Evolutionary conservation across 2,329 filamentous ascomycete species (phyloP), one percentile per base, ranked within the genome.

Genomic region (Ceratocystis ficicola): DNA sequence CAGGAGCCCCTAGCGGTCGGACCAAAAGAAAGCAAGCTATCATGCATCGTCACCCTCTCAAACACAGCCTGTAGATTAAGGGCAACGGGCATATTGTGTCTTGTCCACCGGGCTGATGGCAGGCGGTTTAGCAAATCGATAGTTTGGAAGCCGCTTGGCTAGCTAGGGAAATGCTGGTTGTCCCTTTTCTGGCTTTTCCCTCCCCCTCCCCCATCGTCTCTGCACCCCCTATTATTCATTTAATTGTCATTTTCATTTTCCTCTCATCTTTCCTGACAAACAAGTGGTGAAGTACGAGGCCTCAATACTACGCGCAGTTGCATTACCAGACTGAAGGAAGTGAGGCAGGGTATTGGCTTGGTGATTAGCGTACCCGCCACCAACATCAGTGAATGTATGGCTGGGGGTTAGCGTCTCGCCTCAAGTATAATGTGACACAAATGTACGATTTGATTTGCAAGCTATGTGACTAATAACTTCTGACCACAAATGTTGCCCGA

Each of bases 31-130:
- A 25, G 5, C 22, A 52, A 15, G 48, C 48, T 25, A 52, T 52
- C 46, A 62, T 62, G 60, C 60, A 46, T 22, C 36, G 25, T 36
- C 7, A 44, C 36, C 60, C 17, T 62, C 17, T 62, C 60, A 62
- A 62, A 62, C 60, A 46, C 12, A 25, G 17, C 7, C 10, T 15
- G 7, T 28, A 62, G 36, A 62, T 62, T 62, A 62, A 62, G 44
- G 60, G 60, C 36, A 25, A n/a, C 30, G 60, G 60, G 15, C 30
- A 52, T 52, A 28, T 28, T 52, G 48, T 25, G 22, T 52, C 22
- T 28, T 25, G 25, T 52, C 25, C 3, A 52, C 48, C 25, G 48
- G 20, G 22, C 4, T 52, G 48, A 12, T 28, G 15, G 3, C 48
- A 52, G 48, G 5, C 15, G 6, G 48, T 25, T 52, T 12, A 15